A percentile compares a stretch with the other conserved stretches of the same genome.
phyloP scores from a whole-genome alignment of 2,329 filamentous ascomycete species.

The Geosmithia morbida region DNA sequence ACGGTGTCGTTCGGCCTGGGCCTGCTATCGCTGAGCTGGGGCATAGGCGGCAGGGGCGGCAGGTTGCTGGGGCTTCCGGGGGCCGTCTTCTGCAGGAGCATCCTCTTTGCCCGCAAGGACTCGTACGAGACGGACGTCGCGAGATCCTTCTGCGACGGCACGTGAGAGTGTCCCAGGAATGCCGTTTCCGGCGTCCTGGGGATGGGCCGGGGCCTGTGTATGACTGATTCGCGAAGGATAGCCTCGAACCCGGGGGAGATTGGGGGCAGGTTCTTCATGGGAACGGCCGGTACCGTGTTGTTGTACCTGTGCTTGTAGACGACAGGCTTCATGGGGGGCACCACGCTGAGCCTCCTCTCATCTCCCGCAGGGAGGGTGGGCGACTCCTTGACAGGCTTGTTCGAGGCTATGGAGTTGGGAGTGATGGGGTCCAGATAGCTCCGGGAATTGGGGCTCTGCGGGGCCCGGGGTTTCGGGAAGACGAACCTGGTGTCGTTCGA shows the following conservation, averaged over 20 bases:
- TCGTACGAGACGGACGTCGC: slow-evolving; percentile 28
- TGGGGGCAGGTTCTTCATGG: not conserved
- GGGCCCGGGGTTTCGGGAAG: not conserved
- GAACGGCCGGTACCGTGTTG: not conserved
- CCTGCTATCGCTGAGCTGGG: slow-evolving; percentile 15
- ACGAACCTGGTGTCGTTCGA: not conserved
- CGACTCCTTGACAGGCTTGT: not conserved
- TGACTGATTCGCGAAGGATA: slow-evolving; percentile 13
- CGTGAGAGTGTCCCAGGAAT: not conserved
- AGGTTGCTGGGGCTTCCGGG: slow-evolving; percentile 30
- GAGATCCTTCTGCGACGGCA: slow-evolving; percentile 21
- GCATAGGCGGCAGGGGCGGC: slow-evolving; percentile 35
- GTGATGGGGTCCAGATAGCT: slow-evolving; percentile 1
- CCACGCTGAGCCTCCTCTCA: not conserved
- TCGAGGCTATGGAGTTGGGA: not conserved
- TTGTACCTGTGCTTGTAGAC: not conserved
- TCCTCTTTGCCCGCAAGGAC: slow-evolving; percentile 28
- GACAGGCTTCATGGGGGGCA: not conserved
- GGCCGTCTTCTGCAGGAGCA: slow-evolving; percentile 23
- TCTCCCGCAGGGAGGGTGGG: not conserved
- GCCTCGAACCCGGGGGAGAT: not conserved
- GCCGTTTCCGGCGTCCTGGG: slow-evolving; percentile 2
- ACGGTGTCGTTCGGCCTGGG: slow-evolving; percentile 32
- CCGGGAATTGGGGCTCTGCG: not conserved
- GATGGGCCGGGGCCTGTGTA: slow-evolving; percentile 43